A percentile compares a stretch with the other conserved stretches of the same genome.
phyloP scores from a whole-genome alignment of 2,329 filamentous ascomycete genomes.

The Pseudopyricularia javanii region DNA sequence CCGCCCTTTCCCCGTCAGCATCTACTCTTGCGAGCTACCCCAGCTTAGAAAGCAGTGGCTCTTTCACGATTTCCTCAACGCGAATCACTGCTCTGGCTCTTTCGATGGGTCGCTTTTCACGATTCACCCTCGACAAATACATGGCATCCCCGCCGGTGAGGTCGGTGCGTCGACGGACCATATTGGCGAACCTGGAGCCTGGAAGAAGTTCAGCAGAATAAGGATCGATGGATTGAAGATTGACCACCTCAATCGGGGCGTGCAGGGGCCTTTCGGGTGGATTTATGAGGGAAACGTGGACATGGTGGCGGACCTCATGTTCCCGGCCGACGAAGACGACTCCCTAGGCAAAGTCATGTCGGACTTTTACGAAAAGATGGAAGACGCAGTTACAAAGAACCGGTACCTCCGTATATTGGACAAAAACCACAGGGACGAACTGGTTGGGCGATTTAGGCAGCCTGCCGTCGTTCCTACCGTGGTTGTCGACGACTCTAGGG shows the following conservation, averaged over 20 bases:
- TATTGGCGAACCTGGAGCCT: constrained; percentile 56
- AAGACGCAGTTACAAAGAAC: constrained; percentile 78
- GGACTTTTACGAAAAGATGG: constrained; percentile 94
- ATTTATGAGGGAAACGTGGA: constrained; percentile 96
- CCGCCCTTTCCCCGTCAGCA: constrained; percentile 89
- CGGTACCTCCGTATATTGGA: constrained; percentile 50
- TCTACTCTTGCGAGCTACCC: constrained; percentile 89
- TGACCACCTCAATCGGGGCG: constrained; percentile 87
- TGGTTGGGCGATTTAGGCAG: neutral
- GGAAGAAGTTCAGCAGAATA: constrained; percentile 92
- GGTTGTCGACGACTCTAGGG: neutral
- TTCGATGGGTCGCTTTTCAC: constrained; percentile 95
- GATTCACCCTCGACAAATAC: constrained; percentile 85
- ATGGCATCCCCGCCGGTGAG: constrained; percentile 59
- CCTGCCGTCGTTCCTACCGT: neutral
- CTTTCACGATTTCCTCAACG: constrained; percentile 93
- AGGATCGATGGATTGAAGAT: constrained; percentile 90
- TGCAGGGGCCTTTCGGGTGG: constrained; percentile 92
- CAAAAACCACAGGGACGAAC: constrained; percentile 17
- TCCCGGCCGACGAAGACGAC: constrained; percentile 77
- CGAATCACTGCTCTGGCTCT: constrained; percentile 90
- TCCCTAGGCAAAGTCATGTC: constrained; percentile 88
- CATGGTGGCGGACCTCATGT: constrained; percentile 90
- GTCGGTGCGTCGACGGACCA: constrained; percentile 35
- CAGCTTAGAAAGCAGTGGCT: constrained; percentile 91